Evolutionary conservation across 2,329 filamentous ascomycete genomes (phyloP).

Genomic region (Colletotrichum zoysiae): DNA sequence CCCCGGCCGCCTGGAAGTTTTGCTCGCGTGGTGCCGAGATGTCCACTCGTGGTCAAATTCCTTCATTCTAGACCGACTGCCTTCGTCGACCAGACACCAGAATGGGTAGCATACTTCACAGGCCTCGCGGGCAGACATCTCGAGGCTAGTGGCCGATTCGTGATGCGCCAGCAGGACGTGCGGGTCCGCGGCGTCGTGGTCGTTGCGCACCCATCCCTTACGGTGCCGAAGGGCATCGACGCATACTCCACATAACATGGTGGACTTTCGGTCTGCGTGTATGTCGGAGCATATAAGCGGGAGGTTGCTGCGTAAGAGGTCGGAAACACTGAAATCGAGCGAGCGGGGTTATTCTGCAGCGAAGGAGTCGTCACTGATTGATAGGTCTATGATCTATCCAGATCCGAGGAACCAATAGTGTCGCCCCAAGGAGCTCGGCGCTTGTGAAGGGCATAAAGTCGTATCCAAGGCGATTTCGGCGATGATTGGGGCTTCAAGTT

Average conservation of each 20-base stretch:
- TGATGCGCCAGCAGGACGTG: constrained; percentile 14
- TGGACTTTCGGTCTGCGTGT: background rate
- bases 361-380: background rate
- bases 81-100: constrained; percentile 7
- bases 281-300: background rate
- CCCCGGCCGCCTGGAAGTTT: background rate
- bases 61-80: background rate
- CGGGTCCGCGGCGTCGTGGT: background rate
- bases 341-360: background rate
- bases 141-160: constrained; percentile 14
- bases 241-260: background rate
- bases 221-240: constrained; percentile 16
- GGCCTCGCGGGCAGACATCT: constrained; percentile 2
- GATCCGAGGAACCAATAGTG: background rate
- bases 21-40: background rate
- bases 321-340: background rate
- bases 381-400: too few relatives aligned
- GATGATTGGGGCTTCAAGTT: too few relatives aligned
- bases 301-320: too few relatives aligned
- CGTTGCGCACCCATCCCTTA: constrained; percentile 9
- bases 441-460: background rate
- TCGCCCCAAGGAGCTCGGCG: background rate
- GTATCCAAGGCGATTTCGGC: background rate
- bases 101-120: constrained; percentile 26
- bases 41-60: background rate